Conservation (phyloP, 1,139 yeast genomes). For the Hyphopichia wangnamkhiaoensis region DNA sequence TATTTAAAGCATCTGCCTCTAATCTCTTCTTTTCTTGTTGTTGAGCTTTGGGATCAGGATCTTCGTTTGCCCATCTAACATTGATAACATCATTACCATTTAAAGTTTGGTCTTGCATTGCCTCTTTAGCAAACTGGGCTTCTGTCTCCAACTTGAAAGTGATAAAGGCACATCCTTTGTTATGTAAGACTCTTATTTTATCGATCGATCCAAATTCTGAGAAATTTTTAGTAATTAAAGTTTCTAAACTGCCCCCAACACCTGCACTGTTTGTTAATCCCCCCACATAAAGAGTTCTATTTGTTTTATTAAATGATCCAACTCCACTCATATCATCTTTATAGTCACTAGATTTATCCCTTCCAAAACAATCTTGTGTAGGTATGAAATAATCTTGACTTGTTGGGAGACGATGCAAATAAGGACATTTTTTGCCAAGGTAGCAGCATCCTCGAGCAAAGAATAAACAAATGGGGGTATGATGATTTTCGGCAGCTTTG, state of each 20-base stretch:
- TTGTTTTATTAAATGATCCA: constrained; percentile 73
- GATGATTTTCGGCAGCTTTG: constrained; percentile 47
- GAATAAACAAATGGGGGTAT: constrained; percentile 66
- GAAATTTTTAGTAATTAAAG: constrained; percentile 49
- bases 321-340: constrained; percentile 95
- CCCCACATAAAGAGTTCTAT: constrained; percentile 78
- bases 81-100: constrained; percentile 62
- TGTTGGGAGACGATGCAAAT: constrained; percentile 74
- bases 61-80: constrained; percentile 89
- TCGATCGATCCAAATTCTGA: constrained; percentile 80
- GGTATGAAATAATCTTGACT: constrained; percentile 48
- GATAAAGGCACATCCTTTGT: constrained; percentile 77
- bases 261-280: constrained; percentile 45
- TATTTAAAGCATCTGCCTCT: constrained; percentile 36
- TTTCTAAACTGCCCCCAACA: constrained; percentile 26
- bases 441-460: constrained; percentile 90
- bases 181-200: constrained; percentile 59
- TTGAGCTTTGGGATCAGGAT: constrained; percentile 74
- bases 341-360: constrained; percentile 81
- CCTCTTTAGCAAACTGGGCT: constrained; percentile 95
- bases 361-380: constrained; percentile 88
- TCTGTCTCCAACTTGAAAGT: constrained; percentile 65
- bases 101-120: constrained; percentile 81
- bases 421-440: constrained; percentile 73
- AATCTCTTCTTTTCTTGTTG: constrained; percentile 45